Percentiles rank a stretch among this genome's conserved stretches.
phyloP scores from a whole-genome alignment of 2,329 filamentous ascomycete species.

The Cladosporium sp. region DNA sequence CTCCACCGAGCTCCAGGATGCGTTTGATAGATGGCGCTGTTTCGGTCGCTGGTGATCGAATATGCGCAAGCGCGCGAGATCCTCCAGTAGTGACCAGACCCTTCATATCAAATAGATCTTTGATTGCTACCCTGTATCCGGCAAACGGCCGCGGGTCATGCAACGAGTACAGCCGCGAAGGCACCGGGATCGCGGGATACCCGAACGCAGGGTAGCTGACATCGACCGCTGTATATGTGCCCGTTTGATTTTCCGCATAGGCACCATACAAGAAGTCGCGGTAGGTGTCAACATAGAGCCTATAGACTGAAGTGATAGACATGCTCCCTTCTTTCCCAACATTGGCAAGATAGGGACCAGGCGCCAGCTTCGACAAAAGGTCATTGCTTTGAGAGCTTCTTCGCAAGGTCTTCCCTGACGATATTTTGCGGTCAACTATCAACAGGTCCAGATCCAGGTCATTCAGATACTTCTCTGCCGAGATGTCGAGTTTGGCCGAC shows the following conservation, averaged over 20 bases:
- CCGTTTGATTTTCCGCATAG: constrained; percentile 24
- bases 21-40: neutral
- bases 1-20: neutral
- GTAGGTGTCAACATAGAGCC: constrained; percentile 30
- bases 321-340: constrained; percentile 17
- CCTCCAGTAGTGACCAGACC: constrained; percentile 19
- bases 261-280: constrained; percentile 30
- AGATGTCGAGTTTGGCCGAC: constrained; percentile 21
- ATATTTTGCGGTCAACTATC: neutral
- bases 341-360: constrained; percentile 28
- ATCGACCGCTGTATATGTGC: constrained; percentile 24
- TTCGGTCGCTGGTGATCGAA: too few relatives aligned
- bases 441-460: neutral
- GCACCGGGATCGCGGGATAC: constrained; percentile 33
- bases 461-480: constrained; percentile 14
- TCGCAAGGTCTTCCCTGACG: neutral
- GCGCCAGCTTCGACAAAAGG: constrained; percentile 17
- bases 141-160: constrained; percentile 33
- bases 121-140: constrained; percentile 31
- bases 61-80: constrained; percentile 16
- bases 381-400: neutral
- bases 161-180: constrained; percentile 37
- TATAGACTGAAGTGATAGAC: constrained; percentile 27
- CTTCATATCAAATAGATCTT: constrained; percentile 23
- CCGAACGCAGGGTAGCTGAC: constrained; percentile 26